phyloP scores from a whole-genome alignment of 2,329 filamentous ascomycete species.

The Nemania sp. region DNA sequence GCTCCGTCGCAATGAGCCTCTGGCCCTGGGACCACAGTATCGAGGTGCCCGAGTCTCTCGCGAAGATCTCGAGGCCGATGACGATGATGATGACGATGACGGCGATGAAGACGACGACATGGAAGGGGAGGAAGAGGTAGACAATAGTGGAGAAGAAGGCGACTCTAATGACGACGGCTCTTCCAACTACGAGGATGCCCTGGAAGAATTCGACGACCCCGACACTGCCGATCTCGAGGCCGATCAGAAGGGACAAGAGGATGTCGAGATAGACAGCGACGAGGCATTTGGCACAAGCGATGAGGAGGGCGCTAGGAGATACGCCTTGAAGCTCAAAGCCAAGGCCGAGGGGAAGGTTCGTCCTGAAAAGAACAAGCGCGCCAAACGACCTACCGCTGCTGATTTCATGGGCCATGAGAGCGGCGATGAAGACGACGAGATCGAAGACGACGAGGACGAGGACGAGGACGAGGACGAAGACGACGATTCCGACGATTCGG shows the following conservation, averaged over 20 bases:
- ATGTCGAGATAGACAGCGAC: constrained; percentile 66
- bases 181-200: constrained; percentile 40
- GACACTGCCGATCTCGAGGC: constrained; percentile 58
- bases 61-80: constrained; percentile 54
- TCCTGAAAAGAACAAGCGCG: constrained; percentile 39
- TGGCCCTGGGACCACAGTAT: constrained; percentile 78
- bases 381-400: constrained; percentile 54
- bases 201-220: constrained; percentile 56
- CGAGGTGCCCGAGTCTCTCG: constrained; percentile 76
- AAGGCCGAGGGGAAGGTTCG: constrained; percentile 39
- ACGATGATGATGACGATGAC: constrained; percentile 41
- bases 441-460: neutral
- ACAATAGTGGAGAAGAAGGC: constrained; percentile 51
- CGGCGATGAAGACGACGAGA: constrained; percentile 32
- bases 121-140: constrained; percentile 48
- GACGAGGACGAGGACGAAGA: constrained; percentile 41
- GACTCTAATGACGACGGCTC: constrained; percentile 46
- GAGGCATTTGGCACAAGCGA: constrained; percentile 82
- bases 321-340: constrained; percentile 58
- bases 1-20: constrained; percentile 71
- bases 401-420: constrained; percentile 59
- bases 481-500: constrained; percentile 24
- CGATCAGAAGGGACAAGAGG: constrained; percentile 54
- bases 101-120: constrained; percentile 49
- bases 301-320: constrained; percentile 78